Percentiles rank a stretch among this genome's conserved stretches.
Evolutionary conservation across 306 rosid genomes (phyloP).

Genomic region (Vachellia collinsii): DNA sequence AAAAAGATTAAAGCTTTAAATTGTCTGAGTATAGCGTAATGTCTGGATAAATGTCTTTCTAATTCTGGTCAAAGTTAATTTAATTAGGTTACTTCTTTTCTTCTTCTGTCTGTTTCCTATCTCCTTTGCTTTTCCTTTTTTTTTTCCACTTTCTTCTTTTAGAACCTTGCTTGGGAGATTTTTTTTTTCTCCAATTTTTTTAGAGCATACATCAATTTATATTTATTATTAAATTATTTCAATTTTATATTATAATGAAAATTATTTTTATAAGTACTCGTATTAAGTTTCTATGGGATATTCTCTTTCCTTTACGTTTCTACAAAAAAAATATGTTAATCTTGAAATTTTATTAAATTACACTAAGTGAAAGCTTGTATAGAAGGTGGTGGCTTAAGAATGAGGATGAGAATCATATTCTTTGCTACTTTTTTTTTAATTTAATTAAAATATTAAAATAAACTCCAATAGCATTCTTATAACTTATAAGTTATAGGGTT

Average conservation of each 20-base stretch:
- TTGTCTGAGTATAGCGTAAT: not conserved
- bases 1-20: not conserved
- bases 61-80: not conserved
- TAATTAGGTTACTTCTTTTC: not conserved
- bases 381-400: no score
- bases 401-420: not conserved
- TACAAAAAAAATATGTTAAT: no score
- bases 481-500: no score
- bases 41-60: not conserved
- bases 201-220: not conserved
- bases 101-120: not conserved
- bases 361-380: no score
- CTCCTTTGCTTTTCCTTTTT: not conserved
- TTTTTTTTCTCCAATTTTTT: no score
- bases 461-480: not conserved
- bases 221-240: not conserved
- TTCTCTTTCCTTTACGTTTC: not conserved
- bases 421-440: no score
- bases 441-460: no score
- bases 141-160: not conserved
- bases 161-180: no score
- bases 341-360: no score
- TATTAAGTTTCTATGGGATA: not conserved
- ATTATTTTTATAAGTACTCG: no score
- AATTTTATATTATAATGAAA: no score